A percentile compares a stretch with the other conserved stretches of the same genome.
Conservation (phyloP, 2,329 filamentous ascomycete species). For the Macrophomina pseudophaseolina region DNA sequence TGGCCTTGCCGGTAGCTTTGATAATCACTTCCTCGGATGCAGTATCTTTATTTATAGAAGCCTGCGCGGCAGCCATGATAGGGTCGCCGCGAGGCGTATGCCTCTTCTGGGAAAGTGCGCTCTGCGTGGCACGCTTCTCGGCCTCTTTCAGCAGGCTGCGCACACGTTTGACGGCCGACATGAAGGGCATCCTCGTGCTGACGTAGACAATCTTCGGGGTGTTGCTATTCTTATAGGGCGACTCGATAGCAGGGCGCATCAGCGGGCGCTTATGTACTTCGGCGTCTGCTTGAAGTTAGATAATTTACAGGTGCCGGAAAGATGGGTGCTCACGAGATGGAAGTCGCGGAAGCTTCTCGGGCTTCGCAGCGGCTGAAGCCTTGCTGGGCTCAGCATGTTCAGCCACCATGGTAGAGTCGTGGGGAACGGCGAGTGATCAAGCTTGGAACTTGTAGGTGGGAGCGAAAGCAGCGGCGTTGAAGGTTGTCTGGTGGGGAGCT, state of each 20-base stretch:
- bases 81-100: slow-evolving; percentile 27
- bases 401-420: neutral
- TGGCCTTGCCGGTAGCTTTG: slow-evolving; percentile 70
- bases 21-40: slow-evolving; percentile 61
- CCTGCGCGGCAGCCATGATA: slow-evolving; percentile 40
- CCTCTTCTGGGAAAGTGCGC: slow-evolving; percentile 10
- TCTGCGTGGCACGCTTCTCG: slow-evolving; percentile 49
- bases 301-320: neutral
- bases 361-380: neutral
- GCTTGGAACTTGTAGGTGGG: neutral
- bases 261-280: slow-evolving; percentile 62
- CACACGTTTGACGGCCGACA: slow-evolving; percentile 69
- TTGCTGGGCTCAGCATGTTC: neutral
- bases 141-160: slow-evolving; percentile 66
- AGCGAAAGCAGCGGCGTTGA: slow-evolving; percentile 23
- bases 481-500: slow-evolving; percentile 29
- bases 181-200: slow-evolving; percentile 67
- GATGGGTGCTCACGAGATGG: slow-evolving; percentile 33
- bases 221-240: slow-evolving; percentile 56
- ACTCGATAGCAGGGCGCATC: slow-evolving; percentile 60
- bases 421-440: neutral
- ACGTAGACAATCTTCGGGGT: slow-evolving; percentile 69
- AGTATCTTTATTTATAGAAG: slow-evolving; percentile 37
- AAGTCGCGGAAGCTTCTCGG: slow-evolving; percentile 26
- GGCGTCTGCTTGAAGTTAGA: slow-evolving; percentile 45